These are phyloP conservation scores for Obba rivulosa DNA, from an alignment of 768 basidiomycete genomes.

Conservation along the genomic window DNA sequence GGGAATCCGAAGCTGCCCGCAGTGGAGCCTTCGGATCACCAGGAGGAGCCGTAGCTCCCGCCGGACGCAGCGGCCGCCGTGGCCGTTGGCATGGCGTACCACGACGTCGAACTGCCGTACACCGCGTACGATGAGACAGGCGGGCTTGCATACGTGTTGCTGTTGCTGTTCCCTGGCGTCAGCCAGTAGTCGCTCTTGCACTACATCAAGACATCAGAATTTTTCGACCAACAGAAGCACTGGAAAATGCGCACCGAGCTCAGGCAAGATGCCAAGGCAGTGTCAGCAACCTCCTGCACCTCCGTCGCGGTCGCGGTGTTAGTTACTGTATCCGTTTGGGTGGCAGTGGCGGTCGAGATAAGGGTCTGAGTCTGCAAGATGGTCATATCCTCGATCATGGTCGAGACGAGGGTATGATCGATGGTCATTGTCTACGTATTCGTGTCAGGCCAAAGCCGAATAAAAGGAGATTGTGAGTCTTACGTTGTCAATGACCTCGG, in stretches of 20 bases:
- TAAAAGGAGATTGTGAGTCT: constrained; percentile 16
- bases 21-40: too few relatives aligned
- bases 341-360: constrained; percentile 29
- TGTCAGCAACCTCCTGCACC: constrained; percentile 41
- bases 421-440: constrained; percentile 48
- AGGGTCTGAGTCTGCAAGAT: constrained; percentile 45
- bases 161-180: constrained; percentile 45
- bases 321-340: constrained; percentile 33
- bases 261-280: constrained; percentile 51
- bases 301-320: constrained; percentile 41
- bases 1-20: too few relatives aligned
- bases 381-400: constrained; percentile 42
- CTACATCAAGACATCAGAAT: constrained; percentile 23
- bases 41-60: too few relatives aligned
- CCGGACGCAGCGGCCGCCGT: background rate
- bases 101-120: background rate
- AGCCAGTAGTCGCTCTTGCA: constrained; percentile 58
- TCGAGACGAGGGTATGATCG: constrained; percentile 50
- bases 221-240: constrained; percentile 4
- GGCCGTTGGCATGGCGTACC: background rate
- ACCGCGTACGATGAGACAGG: background rate
- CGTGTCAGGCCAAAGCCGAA: background rate
- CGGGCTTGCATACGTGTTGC: constrained; percentile 33
- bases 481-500: constrained; percentile 53
- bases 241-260: constrained; percentile 31